phyloP scores from a whole-genome alignment of 2,329 filamentous ascomycete species.

The Bipolaris gigantea region DNA sequence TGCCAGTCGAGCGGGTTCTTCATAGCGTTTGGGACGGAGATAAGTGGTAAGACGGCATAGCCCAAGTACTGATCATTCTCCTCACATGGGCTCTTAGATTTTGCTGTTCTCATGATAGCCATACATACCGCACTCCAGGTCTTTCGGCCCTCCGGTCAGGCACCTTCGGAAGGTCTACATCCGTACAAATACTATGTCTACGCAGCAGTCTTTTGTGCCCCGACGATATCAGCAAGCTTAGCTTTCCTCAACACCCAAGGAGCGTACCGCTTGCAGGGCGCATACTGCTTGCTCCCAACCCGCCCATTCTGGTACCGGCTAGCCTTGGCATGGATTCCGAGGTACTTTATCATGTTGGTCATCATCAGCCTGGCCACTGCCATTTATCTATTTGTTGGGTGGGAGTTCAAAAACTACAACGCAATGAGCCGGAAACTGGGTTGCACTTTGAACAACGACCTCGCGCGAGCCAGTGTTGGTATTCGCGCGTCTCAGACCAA shows the following conservation, averaged over 20 bases:
- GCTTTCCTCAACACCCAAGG: conserved; percentile 61
- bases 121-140: conserved; percentile 74
- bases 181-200: conserved; percentile 66
- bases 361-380: conserved; percentile 67
- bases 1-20: conserved; percentile 73
- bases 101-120: conserved; percentile 72
- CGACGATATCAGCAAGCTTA: conserved; percentile 62
- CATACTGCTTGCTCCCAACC: conserved; percentile 70
- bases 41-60: conserved; percentile 53
- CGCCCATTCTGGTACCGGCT: conserved; percentile 69
- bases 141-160: conserved; percentile 55
- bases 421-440: conserved; percentile 19
- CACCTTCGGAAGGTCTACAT: conserved; percentile 66
- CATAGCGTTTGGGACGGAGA: conserved; percentile 66
- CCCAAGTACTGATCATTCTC: background rate
- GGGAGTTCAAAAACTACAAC: conserved; percentile 43
- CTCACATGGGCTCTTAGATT: conserved; percentile 50
- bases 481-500: background rate
- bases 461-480: background rate
- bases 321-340: conserved; percentile 71
- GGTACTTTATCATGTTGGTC: conserved; percentile 67
- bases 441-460: conserved; percentile 8
- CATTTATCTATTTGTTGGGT: conserved; percentile 69
- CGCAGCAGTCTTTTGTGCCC: conserved; percentile 58
- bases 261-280: conserved; percentile 64